Evolutionary conservation across 2,329 filamentous ascomycete species (phyloP).

Genomic region (Anthostomella pinea): DNA sequence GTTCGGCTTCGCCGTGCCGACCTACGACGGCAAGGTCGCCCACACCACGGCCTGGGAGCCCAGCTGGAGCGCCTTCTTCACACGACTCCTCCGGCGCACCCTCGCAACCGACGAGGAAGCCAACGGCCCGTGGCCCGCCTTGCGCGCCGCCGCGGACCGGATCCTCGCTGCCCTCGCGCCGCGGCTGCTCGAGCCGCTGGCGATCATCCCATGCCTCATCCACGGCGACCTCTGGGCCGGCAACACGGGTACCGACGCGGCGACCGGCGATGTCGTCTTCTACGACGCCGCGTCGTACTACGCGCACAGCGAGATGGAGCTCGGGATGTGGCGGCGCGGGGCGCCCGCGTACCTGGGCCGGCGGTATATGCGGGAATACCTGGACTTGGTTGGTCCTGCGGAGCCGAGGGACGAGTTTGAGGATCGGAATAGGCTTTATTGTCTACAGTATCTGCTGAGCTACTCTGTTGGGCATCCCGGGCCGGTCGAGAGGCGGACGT

Average conservation of each 20-base stretch:
- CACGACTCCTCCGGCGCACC: not conserved
- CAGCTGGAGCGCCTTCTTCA: constrained; percentile 1
- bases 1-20: constrained; percentile 7
- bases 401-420: constrained; percentile 1
- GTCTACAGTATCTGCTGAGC: too few relatives aligned
- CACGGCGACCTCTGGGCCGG: constrained; percentile 3
- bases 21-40: constrained; percentile 3
- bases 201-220: constrained; percentile 2
- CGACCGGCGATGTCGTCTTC: not conserved
- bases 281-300: constrained; percentile 1
- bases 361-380: constrained; percentile 1
- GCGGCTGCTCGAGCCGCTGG: not conserved
- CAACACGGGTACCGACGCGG: not conserved
- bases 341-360: not conserved
- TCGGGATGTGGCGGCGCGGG: constrained; percentile 2
- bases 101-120: not conserved
- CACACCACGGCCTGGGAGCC: not conserved
- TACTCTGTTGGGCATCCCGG: too few relatives aligned
- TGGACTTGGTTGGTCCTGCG: too few relatives aligned
- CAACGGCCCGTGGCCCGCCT: constrained; percentile 1
- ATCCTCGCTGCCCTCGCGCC: not conserved
- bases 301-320: constrained; percentile 2
- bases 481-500: too few relatives aligned
- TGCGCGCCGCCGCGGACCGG: not conserved
- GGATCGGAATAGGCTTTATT: constrained; percentile 4